phyloP scores from a whole-genome alignment of 805 yeast genomes.

The Candida hungchunana region DNA sequence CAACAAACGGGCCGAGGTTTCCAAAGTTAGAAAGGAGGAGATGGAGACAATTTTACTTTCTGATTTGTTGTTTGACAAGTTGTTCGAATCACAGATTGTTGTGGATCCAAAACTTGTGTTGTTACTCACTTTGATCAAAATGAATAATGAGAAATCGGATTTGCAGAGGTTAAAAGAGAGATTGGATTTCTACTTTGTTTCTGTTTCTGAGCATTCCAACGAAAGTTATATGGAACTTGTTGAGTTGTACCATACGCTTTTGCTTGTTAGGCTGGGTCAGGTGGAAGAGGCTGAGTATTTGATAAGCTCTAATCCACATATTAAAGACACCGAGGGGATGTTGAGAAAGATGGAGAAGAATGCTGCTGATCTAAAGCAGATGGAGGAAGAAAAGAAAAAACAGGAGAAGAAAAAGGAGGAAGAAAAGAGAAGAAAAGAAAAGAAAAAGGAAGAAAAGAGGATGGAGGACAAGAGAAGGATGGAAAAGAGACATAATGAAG shows the following conservation, averaged over 20 bases:
- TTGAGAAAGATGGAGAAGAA: conserved; percentile 11
- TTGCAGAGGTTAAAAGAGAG: conserved; percentile 15
- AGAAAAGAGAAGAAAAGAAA: conserved; percentile 15
- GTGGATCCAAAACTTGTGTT: conserved; percentile 22
- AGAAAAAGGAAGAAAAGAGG: conserved; percentile 7
- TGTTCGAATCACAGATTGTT: conserved; percentile 10
- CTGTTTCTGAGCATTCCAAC: conserved; percentile 8
- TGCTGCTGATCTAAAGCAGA: conserved; percentile 11
- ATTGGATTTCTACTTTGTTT: conserved; percentile 21
- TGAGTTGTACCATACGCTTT: conserved; percentile 22
- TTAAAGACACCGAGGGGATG: conserved; percentile 14
- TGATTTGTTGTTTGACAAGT: conserved; percentile 14
- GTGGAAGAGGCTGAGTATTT: conserved; percentile 22
- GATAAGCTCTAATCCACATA: conserved; percentile 18
- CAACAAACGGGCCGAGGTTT: conserved; percentile 12
- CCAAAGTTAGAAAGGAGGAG: conserved; percentile 2
- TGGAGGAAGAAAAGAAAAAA: conserved; percentile 11
- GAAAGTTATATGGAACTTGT: conserved; percentile 17
- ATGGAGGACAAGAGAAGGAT: no score
- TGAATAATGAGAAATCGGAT: conserved; percentile 20
- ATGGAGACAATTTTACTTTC: conserved; percentile 8
- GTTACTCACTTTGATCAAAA: conserved; percentile 21
- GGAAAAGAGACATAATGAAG: conserved; percentile 8
- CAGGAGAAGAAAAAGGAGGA: conserved; percentile 10
- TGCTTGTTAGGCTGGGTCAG: conserved; percentile 19